Conservation (phyloP, 2,329 filamentous ascomycete genomes). For the Arthroderma sp. region DNA sequence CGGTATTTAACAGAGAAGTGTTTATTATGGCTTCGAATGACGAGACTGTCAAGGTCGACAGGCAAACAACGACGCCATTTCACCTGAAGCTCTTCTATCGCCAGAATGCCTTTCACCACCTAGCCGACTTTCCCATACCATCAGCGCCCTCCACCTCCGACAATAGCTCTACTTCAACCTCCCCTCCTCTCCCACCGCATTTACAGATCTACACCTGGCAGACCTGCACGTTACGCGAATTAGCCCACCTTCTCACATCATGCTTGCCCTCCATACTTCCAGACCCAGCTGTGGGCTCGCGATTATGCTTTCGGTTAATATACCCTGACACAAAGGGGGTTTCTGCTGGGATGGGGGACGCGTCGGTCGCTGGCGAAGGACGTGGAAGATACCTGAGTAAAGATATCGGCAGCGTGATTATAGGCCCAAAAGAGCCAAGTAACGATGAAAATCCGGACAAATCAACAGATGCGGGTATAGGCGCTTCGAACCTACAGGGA, state of each 20-base stretch:
- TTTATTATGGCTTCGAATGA: slow-evolving; percentile 4
- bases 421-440: slow-evolving; percentile 24
- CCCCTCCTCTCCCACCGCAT: slow-evolving; percentile 47
- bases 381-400: slow-evolving; percentile 58
- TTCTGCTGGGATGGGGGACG: slow-evolving; percentile 11
- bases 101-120: slow-evolving; percentile 54
- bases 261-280: slow-evolving; percentile 59
- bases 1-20: not conserved
- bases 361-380: slow-evolving; percentile 21
- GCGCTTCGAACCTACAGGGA: slow-evolving; percentile 26
- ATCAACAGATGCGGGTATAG: not conserved
- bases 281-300: slow-evolving; percentile 61
- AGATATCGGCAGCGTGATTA: slow-evolving; percentile 69
- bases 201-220: slow-evolving; percentile 79
- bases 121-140: slow-evolving; percentile 28
- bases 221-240: slow-evolving; percentile 65
- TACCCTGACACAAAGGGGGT: slow-evolving; percentile 56
- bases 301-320: slow-evolving; percentile 75
- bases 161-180: slow-evolving; percentile 43
- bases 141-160: slow-evolving; percentile 15
- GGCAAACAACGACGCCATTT: slow-evolving; percentile 64
- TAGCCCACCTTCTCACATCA: slow-evolving; percentile 61
- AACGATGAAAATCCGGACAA: not conserved
- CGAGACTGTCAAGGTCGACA: slow-evolving; percentile 41
- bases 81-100: slow-evolving; percentile 77